Conservation (phyloP, 1,284 basidiomycete species). For the Pyrrhoderma noxium region DNA sequence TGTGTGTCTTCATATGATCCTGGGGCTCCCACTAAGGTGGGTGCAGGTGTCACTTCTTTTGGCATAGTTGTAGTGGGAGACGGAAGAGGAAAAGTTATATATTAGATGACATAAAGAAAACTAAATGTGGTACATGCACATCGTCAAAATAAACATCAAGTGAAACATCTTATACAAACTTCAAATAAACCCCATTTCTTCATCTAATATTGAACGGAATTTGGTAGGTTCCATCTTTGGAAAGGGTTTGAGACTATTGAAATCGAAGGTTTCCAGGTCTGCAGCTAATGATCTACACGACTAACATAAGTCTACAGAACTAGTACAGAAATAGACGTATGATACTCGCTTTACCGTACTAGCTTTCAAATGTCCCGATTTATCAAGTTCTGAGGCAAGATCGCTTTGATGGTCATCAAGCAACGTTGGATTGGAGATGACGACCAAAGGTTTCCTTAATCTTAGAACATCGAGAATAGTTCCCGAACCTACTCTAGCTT, state of each 20-base stretch:
- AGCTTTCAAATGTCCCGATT: constrained; percentile 58
- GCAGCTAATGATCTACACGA: constrained; percentile 43
- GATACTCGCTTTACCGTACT: constrained; percentile 48
- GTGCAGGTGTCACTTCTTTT: constrained; percentile 32
- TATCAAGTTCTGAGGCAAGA: constrained; percentile 65
- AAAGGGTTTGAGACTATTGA: constrained; percentile 45
- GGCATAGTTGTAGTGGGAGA: background rate
- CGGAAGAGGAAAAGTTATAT: background rate
- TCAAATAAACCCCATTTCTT: constrained; percentile 62
- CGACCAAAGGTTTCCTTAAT: constrained; percentile 68
- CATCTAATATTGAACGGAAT: constrained; percentile 61
- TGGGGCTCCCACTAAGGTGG: constrained; percentile 37
- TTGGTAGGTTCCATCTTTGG: constrained; percentile 57
- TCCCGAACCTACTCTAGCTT: constrained; percentile 67
- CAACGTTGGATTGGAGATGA: constrained; percentile 83
- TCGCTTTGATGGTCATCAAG: constrained; percentile 94
- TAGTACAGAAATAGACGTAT: constrained; percentile 10
- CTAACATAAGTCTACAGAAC: constrained; percentile 5
- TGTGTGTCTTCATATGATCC: constrained; percentile 62
- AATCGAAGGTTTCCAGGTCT: constrained; percentile 44
- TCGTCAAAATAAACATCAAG: background rate
- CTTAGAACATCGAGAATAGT: constrained; percentile 89
- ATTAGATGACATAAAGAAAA: background rate
- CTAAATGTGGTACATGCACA: too few species aligned
- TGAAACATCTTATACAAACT: background rate